Percentiles rank a stretch among this genome's conserved stretches.
Conservation (phyloP, 2,329 filamentous ascomycete genomes). For the Monosporascus sp. region DNA sequence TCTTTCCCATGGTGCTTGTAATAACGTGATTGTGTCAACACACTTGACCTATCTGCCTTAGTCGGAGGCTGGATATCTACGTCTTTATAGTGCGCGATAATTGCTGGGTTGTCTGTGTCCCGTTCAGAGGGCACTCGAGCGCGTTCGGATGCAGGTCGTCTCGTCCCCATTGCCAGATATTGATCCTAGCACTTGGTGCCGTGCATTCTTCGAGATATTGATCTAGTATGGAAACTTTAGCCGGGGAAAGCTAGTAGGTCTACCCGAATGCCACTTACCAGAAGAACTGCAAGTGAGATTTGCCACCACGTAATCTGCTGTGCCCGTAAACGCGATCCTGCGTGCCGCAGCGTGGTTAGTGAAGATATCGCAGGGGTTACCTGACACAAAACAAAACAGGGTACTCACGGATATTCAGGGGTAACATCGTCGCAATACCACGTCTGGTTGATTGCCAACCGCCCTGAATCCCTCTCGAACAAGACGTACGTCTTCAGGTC, state of each 20-base stretch:
- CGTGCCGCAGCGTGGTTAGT: background rate
- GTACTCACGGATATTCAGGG: slow-evolving; percentile 3
- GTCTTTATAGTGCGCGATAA: too few relatives aligned
- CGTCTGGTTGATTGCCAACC: slow-evolving; percentile 2
- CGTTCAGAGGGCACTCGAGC: background rate
- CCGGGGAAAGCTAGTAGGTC: too few relatives aligned
- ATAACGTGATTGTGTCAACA: too few relatives aligned
- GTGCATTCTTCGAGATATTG: slow-evolving; percentile 1
- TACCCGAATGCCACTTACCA: too few relatives aligned
- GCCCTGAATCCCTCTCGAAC: slow-evolving; percentile 1
- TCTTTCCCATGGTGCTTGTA: too few relatives aligned
- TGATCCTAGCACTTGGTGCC: background rate
- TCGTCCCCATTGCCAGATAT: slow-evolving; percentile 3
- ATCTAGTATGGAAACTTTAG: background rate
- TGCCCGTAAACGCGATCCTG: slow-evolving; percentile 6
- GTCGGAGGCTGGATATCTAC: too few relatives aligned
- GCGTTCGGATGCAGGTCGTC: slow-evolving; percentile 2
- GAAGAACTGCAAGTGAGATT: background rate
- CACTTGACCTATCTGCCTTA: too few relatives aligned
- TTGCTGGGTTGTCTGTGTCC: too few relatives aligned
- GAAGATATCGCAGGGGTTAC: too few relatives aligned
- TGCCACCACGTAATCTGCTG: background rate
- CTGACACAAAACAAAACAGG: background rate
- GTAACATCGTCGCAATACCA: slow-evolving; percentile 6
- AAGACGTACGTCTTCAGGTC: slow-evolving; percentile 3